These are phyloP conservation scores for Aaosphaeria arxii DNA, from an alignment of 2,329 filamentous ascomycete species.

Conservation along the genomic window DNA sequence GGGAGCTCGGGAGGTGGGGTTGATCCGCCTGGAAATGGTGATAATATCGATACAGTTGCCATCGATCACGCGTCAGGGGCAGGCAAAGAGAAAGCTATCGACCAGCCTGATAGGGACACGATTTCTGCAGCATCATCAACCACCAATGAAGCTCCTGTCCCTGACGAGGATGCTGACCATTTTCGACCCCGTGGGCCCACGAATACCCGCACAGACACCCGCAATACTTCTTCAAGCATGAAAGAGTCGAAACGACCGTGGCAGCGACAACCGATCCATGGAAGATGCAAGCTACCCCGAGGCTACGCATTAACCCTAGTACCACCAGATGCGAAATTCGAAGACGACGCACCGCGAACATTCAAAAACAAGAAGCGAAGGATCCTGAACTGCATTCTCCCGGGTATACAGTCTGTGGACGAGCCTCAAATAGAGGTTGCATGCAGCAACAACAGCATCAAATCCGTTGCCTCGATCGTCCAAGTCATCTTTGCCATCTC, in stretches of 20 bases:
- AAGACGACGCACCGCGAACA: too few relatives aligned
- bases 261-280: neutral
- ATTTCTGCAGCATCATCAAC: too few relatives aligned
- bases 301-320: neutral
- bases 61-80: too few relatives aligned
- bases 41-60: too few relatives aligned
- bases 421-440: too few relatives aligned
- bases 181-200: neutral
- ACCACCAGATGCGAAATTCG: neutral
- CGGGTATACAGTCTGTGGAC: too few relatives aligned
- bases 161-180: neutral
- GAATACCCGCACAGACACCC: neutral
- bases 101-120: too few relatives aligned
- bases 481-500: slow-evolving; percentile 23
- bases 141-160: too few relatives aligned
- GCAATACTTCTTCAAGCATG: neutral
- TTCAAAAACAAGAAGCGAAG: neutral
- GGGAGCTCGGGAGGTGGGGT: neutral
- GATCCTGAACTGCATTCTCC: too few relatives aligned
- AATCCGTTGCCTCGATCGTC: slow-evolving; percentile 21
- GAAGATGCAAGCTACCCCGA: neutral
- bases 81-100: too few relatives aligned
- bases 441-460: slow-evolving; percentile 14
- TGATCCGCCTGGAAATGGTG: neutral
- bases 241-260: neutral